Conservation (phyloP, 2,329 filamentous ascomycete genomes). For the Colletotrichum musicola region DNA sequence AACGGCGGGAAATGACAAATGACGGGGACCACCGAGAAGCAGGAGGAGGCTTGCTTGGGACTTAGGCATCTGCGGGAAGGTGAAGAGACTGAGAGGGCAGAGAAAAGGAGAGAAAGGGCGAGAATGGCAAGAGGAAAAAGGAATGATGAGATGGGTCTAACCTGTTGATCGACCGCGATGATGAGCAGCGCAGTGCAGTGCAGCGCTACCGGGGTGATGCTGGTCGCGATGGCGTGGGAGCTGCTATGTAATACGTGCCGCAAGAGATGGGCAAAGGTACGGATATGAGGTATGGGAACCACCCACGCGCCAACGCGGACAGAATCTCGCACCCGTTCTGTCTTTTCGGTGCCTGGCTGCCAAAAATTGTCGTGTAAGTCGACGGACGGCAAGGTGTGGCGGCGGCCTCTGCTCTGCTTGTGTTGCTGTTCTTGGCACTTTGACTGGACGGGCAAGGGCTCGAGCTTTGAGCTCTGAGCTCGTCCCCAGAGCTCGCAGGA, state of each 20-base stretch:
- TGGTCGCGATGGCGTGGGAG: slow-evolving; percentile 12
- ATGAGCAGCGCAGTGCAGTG: slow-evolving; percentile 17
- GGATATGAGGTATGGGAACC: not conserved
- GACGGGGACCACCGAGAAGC: slow-evolving; percentile 4
- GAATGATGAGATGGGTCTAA: slow-evolving; percentile 27
- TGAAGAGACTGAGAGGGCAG: not conserved
- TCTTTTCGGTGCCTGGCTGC: not conserved
- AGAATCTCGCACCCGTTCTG: not conserved
- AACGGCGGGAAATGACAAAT: slow-evolving; percentile 37
- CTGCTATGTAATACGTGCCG: not conserved
- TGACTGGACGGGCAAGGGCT: slow-evolving; percentile 4
- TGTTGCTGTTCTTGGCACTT: slow-evolving; percentile 12
- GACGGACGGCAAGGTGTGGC: not conserved
- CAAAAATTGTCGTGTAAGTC: slow-evolving; percentile 19
- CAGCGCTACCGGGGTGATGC: slow-evolving; percentile 17
- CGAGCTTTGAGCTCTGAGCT: slow-evolving; percentile 1
- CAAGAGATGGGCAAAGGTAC: not conserved
- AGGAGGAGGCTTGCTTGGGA: slow-evolving; percentile 6
- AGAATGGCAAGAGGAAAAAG: slow-evolving; percentile 31
- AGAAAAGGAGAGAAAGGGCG: slow-evolving; percentile 8
- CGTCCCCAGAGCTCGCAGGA: not conserved
- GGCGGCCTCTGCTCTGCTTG: not conserved
- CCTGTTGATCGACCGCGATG: slow-evolving; percentile 37
- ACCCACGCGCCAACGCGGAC: not conserved
- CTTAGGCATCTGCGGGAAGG: slow-evolving; percentile 3